Conservation (phyloP, 23 red algal species). For the Gracilaria gracilis region DNA sequence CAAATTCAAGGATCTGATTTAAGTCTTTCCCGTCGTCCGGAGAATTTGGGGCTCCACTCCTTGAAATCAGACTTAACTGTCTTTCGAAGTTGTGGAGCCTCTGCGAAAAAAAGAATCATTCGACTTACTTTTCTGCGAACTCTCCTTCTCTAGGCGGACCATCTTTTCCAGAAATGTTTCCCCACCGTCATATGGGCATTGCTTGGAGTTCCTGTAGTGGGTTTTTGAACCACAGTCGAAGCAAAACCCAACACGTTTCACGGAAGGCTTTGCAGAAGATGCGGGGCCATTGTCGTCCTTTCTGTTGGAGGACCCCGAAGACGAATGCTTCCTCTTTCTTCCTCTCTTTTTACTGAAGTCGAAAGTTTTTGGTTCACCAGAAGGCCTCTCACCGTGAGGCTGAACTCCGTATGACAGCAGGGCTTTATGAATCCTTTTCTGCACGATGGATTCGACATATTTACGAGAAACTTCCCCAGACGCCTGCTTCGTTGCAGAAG, state of each 20-base stretch:
- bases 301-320: too few relatives aligned
- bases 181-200: too few relatives aligned
- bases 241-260: neutral
- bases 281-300: too few relatives aligned
- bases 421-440: too few relatives aligned
- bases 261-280: neutral
- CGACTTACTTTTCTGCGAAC: neutral
- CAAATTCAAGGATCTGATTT: neutral
- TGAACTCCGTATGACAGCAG: too few relatives aligned
- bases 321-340: too few relatives aligned
- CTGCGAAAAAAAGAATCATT: neutral
- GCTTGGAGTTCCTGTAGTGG: neutral
- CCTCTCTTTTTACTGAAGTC: too few relatives aligned
- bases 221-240: neutral
- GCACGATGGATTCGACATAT: too few relatives aligned
- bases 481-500: slow-evolving; percentile 1
- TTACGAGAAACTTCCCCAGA: neutral
- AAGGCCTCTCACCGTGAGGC: too few relatives aligned
- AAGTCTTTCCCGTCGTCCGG: neutral
- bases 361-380: too few relatives aligned
- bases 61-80: neutral
- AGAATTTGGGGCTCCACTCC: neutral
- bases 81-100: neutral
- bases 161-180: too few relatives aligned
- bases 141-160: too few relatives aligned